Evolutionary conservation across 2,329 filamentous ascomycete species (phyloP).

Genomic region (Geosmithia flava): DNA sequence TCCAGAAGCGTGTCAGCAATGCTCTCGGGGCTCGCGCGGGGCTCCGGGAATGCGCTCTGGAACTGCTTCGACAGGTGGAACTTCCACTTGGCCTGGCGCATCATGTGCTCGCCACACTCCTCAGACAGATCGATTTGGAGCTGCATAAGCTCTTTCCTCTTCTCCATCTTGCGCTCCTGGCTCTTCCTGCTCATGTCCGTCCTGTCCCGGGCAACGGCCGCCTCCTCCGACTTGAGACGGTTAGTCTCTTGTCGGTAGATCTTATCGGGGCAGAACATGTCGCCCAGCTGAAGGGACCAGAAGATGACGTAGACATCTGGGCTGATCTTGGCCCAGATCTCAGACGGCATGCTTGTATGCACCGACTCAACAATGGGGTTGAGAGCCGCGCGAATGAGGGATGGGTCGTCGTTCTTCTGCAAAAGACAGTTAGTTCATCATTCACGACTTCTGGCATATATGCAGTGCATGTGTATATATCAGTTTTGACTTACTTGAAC

Average conservation of each 20-base stretch:
- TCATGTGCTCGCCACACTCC: slow-evolving; percentile 60
- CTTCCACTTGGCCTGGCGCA: slow-evolving; percentile 54
- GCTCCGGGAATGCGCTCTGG: slow-evolving; percentile 62
- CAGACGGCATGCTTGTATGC: slow-evolving; percentile 43
- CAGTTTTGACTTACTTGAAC: slow-evolving; percentile 17
- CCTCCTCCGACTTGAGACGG: slow-evolving; percentile 53
- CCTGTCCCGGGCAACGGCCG: slow-evolving; percentile 57
- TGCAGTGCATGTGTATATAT: slow-evolving; percentile 4
- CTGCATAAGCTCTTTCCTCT: slow-evolving; percentile 57
- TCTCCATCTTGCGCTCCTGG: slow-evolving; percentile 48
- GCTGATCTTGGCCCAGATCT: slow-evolving; percentile 58
- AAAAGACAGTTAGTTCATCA: slow-evolving; percentile 8
- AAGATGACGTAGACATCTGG: slow-evolving; percentile 81
- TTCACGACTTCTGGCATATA: neutral
- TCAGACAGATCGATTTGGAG: slow-evolving; percentile 57
- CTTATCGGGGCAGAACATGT: slow-evolving; percentile 63
- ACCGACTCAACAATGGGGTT: slow-evolving; percentile 63
- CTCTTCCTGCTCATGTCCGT: slow-evolving; percentile 59
- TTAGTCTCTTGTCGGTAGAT: slow-evolving; percentile 70
- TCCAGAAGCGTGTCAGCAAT: slow-evolving; percentile 73
- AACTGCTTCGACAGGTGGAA: slow-evolving; percentile 64
- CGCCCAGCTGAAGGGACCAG: slow-evolving; percentile 78
- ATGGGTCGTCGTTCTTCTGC: slow-evolving; percentile 21
- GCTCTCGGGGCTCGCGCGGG: slow-evolving; percentile 48
- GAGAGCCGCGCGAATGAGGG: slow-evolving; percentile 29